Evolutionary conservation across 31 red algal species (phyloP).

Genomic region (Asparagopsis taxiformis): DNA sequence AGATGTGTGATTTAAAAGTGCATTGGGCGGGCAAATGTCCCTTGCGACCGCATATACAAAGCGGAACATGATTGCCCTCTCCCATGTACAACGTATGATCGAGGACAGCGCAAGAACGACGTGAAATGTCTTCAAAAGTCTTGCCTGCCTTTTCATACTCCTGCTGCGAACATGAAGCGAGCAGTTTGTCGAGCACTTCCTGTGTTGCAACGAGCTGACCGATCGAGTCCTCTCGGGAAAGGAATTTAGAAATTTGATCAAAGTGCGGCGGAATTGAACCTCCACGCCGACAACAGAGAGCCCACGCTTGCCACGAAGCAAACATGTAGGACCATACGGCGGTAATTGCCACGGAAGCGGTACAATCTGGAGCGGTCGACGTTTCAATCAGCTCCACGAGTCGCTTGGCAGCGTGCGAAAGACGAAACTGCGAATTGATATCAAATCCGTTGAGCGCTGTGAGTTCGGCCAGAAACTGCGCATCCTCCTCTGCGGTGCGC

Average conservation of each 20-base stretch:
- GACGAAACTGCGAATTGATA: slow-evolving; percentile 41
- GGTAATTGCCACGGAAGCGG: slow-evolving; percentile 42
- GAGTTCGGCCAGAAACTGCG: slow-evolving; percentile 22
- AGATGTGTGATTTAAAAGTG: slow-evolving; percentile 63
- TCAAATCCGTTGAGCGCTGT: slow-evolving; percentile 29
- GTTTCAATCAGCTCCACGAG: slow-evolving; percentile 42
- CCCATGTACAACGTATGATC: slow-evolving; percentile 48
- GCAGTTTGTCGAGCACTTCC: slow-evolving; percentile 28
- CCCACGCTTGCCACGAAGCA: slow-evolving; percentile 49
- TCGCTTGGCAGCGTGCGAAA: slow-evolving; percentile 24
- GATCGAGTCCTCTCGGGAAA: slow-evolving; percentile 22
- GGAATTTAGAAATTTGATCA: slow-evolving; percentile 30
- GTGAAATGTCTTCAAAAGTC: slow-evolving; percentile 49
- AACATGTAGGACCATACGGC: slow-evolving; percentile 64
- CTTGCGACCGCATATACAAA: slow-evolving; percentile 58
- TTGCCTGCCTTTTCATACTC: slow-evolving; percentile 58
- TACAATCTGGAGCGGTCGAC: slow-evolving; percentile 40
- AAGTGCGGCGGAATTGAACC: slow-evolving; percentile 36
- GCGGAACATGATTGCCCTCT: slow-evolving; percentile 48
- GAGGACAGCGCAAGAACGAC: slow-evolving; percentile 27
- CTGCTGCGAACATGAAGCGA: slow-evolving; percentile 6
- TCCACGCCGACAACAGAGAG: slow-evolving; percentile 19
- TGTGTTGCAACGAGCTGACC: slow-evolving; percentile 24
- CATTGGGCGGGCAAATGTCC: slow-evolving; percentile 54
- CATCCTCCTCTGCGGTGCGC: slow-evolving; percentile 37